Evolutionary conservation across 805 yeast genomes (phyloP).

Genomic region (Metschnikowia arizonensis): DNA sequence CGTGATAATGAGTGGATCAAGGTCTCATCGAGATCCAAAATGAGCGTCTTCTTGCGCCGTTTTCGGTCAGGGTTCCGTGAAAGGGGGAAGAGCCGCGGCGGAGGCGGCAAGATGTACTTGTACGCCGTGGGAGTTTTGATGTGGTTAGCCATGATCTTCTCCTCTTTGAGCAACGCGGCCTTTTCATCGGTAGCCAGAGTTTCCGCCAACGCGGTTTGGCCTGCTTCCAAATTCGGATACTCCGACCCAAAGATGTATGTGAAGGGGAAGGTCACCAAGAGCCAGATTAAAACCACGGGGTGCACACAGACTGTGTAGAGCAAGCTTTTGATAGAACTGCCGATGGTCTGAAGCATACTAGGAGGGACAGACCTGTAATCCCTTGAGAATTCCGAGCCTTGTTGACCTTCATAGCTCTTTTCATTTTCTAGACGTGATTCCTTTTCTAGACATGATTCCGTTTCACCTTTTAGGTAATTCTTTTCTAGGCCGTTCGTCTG

Average conservation of each 20-base stretch:
- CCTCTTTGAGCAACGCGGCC: constrained; percentile 37
- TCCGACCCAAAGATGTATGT: constrained; percentile 32
- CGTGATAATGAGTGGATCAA: constrained; percentile 86
- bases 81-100: constrained; percentile 41
- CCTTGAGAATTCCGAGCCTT: no score
- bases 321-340: constrained; percentile 14
- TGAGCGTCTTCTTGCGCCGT: constrained; percentile 57
- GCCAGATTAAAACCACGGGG: constrained; percentile 50
- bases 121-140: constrained; percentile 42
- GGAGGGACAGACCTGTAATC: not conserved
- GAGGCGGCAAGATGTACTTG: constrained; percentile 44
- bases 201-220: constrained; percentile 9
- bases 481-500: not conserved
- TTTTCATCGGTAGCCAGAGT: constrained; percentile 24
- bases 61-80: constrained; percentile 37
- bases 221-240: constrained; percentile 9
- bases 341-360: not conserved
- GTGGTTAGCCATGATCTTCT: constrained; percentile 36
- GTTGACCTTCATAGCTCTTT: not conserved
- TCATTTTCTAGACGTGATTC: not conserved
- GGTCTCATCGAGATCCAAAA: constrained; percentile 91
- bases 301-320: constrained; percentile 49
- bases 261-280: constrained; percentile 54
- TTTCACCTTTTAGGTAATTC: no score
- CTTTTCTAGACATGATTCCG: no score